phyloP scores from a whole-genome alignment of 495 filamentous ascomycete species.

The Achaetomiella virescens region DNA sequence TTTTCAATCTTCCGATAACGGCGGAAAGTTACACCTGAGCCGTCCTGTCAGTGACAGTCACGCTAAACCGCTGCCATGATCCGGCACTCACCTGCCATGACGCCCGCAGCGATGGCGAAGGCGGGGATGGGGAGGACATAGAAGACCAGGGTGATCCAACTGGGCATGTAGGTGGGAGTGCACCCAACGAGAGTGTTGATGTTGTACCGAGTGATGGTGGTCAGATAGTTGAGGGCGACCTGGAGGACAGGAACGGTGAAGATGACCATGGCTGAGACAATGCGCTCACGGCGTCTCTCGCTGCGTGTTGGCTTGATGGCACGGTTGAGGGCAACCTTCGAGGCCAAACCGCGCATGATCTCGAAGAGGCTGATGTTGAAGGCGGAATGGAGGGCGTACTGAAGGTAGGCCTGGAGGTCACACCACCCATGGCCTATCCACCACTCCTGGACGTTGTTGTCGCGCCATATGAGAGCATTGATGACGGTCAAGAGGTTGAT shows the following conservation, averaged over 20 bases:
- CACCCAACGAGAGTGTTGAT: constrained; percentile 73
- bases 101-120: constrained; percentile 54
- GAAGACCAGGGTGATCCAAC: constrained; percentile 65
- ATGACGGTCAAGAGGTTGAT: constrained; percentile 62
- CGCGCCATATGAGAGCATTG: constrained; percentile 79
- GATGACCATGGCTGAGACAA: constrained; percentile 62
- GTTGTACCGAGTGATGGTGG: constrained; percentile 65
- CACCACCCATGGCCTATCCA: constrained; percentile 73
- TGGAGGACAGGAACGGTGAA: constrained; percentile 60
- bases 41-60: constrained; percentile 13
- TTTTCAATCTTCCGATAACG: constrained; percentile 63
- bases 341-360: constrained; percentile 71
- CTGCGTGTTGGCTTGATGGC: constrained; percentile 45
- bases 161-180: constrained; percentile 53
- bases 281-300: constrained; percentile 47
- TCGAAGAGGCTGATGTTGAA: constrained; percentile 58
- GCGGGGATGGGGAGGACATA: constrained; percentile 61
- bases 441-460: constrained; percentile 59
- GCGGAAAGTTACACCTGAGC: constrained; percentile 54
- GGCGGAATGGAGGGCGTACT: constrained; percentile 46
- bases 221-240: constrained; percentile 61
- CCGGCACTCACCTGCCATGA: constrained; percentile 63
- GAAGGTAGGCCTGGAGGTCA: constrained; percentile 70
- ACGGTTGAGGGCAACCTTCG: constrained; percentile 58
- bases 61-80: not conserved